phyloP scores from a whole-genome alignment of 331 rosid genomes.

The Spiraea crenata region DNA sequence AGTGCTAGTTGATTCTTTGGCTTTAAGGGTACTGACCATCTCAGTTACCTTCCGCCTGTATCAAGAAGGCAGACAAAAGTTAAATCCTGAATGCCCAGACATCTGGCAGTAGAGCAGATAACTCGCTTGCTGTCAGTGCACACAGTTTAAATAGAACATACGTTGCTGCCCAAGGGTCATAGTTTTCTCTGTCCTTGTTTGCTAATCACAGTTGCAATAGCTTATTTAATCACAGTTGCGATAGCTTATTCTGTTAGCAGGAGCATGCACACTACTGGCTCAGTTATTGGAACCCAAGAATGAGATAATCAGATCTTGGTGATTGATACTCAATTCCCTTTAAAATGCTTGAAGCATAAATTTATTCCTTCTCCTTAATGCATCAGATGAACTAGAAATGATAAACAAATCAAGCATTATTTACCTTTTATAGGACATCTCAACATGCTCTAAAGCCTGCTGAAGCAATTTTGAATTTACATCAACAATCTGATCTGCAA shows the following conservation, averaged over 20 bases:
- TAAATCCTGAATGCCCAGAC: conserved; percentile 7
- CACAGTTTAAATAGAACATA: neutral
- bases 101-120: conserved; percentile 7
- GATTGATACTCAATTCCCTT: neutral
- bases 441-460: conserved; percentile 54
- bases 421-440: conserved; percentile 53
- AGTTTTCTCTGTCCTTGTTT: too few relatives aligned
- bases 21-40: conserved; percentile 44
- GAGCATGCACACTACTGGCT: too few relatives aligned
- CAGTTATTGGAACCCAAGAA: too few relatives aligned
- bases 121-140: neutral
- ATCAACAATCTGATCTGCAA: conserved; percentile 73
- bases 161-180: too few relatives aligned
- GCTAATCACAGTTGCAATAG: neutral
- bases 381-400: conserved; percentile 1
- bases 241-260: too few relatives aligned
- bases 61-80: conserved; percentile 25
- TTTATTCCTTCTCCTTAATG: neutral
- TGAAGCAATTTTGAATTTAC: conserved; percentile 68
- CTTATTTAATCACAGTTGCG: neutral
- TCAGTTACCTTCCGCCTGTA: conserved; percentile 67
- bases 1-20: conserved; percentile 32
- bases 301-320: neutral
- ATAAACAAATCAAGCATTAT: conserved; percentile 22
- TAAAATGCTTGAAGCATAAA: neutral